A percentile compares a stretch with the other conserved stretches of the same genome.
Evolutionary conservation across 352 stramenopile genomes (phyloP).

Genomic region (Blastocystis sp.): DNA sequence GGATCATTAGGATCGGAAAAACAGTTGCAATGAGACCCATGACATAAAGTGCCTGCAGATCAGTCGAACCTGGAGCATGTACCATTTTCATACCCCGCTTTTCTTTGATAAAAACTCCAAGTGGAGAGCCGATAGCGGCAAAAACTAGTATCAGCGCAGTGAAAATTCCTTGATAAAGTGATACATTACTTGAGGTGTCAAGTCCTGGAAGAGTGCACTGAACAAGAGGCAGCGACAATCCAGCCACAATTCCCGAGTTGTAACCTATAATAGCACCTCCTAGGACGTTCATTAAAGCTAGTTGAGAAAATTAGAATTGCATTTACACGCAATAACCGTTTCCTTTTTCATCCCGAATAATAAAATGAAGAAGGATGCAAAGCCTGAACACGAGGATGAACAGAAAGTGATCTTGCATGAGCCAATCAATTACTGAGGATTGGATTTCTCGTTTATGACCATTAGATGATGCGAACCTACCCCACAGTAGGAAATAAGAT

Average conservation of each 20-base stretch:
- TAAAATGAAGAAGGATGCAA: no score
- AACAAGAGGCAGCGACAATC: slow-evolving; percentile 46
- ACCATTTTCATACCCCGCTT: slow-evolving; percentile 39
- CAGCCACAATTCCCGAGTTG: slow-evolving; percentile 46
- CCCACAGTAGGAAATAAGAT: no score
- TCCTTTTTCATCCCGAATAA: slow-evolving; percentile 23
- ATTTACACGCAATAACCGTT: slow-evolving; percentile 18
- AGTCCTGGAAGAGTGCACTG: slow-evolving; percentile 24
- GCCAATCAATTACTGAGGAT: no score
- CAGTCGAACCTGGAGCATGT: background rate
- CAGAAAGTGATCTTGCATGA: no score
- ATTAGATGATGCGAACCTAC: no score
- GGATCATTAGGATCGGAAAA: slow-evolving; percentile 36
- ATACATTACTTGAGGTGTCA: background rate
- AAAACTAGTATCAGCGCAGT: slow-evolving; percentile 49
- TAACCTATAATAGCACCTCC: slow-evolving; percentile 45
- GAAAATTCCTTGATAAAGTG: slow-evolving; percentile 42
- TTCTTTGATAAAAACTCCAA: slow-evolving; percentile 50
- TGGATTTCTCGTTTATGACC: no score
- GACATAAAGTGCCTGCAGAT: background rate
- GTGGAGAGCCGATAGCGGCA: slow-evolving; percentile 45
- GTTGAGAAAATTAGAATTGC: background rate
- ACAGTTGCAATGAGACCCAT: slow-evolving; percentile 19
- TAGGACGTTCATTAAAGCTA: slow-evolving; percentile 52
- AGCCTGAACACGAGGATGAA: no score